Conservation (phyloP, 495 filamentous ascomycete species). For the Xanthoparmelia taractica region DNA sequence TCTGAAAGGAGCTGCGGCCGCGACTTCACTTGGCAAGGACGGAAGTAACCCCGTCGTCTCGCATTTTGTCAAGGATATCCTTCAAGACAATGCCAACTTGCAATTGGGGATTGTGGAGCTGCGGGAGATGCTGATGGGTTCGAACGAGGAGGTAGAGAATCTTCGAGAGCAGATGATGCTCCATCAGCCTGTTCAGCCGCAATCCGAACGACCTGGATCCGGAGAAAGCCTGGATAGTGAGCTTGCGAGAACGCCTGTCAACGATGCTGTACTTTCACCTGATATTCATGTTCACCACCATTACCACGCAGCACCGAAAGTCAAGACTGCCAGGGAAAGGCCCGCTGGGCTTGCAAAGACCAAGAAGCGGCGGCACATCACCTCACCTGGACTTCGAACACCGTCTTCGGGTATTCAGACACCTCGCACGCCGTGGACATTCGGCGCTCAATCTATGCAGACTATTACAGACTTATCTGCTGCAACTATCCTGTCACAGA, state of each 20-base stretch:
- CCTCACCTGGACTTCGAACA: constrained; percentile 52
- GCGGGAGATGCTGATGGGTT: constrained; percentile 80
- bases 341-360: constrained; percentile 44
- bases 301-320: constrained; percentile 61
- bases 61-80: constrained; percentile 88
- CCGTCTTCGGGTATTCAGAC: constrained; percentile 42
- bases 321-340: constrained; percentile 41
- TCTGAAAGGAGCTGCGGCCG: constrained; percentile 68
- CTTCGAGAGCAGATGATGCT: constrained; percentile 75
- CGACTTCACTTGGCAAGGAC: constrained; percentile 49
- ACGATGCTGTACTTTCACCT: constrained; percentile 45
- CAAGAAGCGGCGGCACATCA: constrained; percentile 61
- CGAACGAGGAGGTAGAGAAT: constrained; percentile 87
- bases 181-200: constrained; percentile 58
- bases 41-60: constrained; percentile 65
- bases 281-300: constrained; percentile 90
- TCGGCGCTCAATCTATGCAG: constrained; percentile 37
- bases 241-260: constrained; percentile 47
- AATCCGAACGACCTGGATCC: constrained; percentile 28
- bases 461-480: constrained; percentile 43
- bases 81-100: constrained; percentile 90
- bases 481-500: constrained; percentile 54
- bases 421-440: constrained; percentile 36
- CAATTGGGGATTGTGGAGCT: constrained; percentile 86
- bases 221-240: constrained; percentile 58